These are phyloP conservation scores for Clonostachys rosea DNA, from an alignment of 2,329 filamentous ascomycete genomes.

Conservation along the genomic window DNA sequence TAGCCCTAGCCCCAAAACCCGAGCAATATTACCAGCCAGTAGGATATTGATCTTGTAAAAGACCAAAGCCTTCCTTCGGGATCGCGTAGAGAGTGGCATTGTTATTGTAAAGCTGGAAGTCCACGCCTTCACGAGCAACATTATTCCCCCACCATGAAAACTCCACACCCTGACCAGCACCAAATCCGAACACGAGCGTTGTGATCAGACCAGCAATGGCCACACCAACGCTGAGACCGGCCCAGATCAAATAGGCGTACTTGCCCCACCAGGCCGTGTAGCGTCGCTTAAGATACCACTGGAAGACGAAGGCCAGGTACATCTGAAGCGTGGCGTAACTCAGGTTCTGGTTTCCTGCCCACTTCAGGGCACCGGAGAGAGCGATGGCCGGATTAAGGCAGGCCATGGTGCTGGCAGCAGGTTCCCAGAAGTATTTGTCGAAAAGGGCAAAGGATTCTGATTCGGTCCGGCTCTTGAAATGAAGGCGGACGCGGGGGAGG, in stretches of 20 bases:
- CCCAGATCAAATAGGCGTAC: conserved; percentile 17
- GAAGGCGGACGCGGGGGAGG: conserved; percentile 9
- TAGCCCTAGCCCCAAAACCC: neutral
- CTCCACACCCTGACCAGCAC: conserved; percentile 6
- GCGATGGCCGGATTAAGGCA: conserved; percentile 36
- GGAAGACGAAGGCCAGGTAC: conserved; percentile 17
- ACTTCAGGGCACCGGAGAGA: conserved; percentile 18
- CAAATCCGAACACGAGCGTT: conserved; percentile 11
- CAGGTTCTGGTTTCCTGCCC: conserved; percentile 19
- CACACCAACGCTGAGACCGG: conserved; percentile 12
- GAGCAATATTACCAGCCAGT: conserved; percentile 2
- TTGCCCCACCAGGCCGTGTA: conserved; percentile 18
- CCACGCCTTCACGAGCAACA: conserved; percentile 7
- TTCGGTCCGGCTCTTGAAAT: conserved; percentile 6
- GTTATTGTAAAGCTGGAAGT: conserved; percentile 11
- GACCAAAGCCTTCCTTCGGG: conserved; percentile 7
- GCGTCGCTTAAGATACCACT: conserved; percentile 16
- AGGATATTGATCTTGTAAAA: conserved; percentile 7
- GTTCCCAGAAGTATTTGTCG: conserved; percentile 13
- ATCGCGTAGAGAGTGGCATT: conserved; percentile 5
- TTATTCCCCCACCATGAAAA: conserved; percentile 6
- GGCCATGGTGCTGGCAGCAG: conserved; percentile 29
- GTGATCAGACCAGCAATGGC: conserved; percentile 6
- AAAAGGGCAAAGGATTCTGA: conserved; percentile 9
- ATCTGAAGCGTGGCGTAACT: conserved; percentile 19